Evolutionary conservation across 345 rosid species (phyloP), one percentile per base, ranked within the genome.

Genomic region (Syzygium oleosum): DNA sequence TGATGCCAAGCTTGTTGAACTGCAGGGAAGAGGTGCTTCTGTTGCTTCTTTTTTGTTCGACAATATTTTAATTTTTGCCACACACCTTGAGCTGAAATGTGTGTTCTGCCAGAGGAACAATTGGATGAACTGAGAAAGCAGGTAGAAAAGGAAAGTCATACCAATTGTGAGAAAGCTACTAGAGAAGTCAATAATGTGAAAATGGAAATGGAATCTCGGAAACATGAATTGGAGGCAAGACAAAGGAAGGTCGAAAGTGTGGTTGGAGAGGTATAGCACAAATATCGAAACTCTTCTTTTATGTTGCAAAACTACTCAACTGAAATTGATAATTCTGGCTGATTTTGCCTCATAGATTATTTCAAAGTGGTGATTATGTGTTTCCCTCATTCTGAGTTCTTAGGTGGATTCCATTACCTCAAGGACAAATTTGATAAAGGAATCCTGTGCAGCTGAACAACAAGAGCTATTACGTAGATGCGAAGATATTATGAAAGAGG

Each of bases 401-500:
- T 86, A 98, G 99, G 97, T 93, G 87, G 99, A 96, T 91, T 91
- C 95, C 54, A 92, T 92, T 85, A 92, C 93, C 21, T 89, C 88
- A 58, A 93, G 92, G 93, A 90, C 91, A 87, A 93, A 90, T 84
- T 86, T 89, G 84, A 94, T 92, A 49, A 93, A 91, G 87, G 96
- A 97, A 89, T 92, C 94, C 21, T 93, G 92, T 86, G 95, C 92
- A 86, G 93, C 92, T 85, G 92, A 94, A 93, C 93, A 92, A 87
- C 92, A 92, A 84, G 91, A 89, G 56, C 85, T 95, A 88, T 90
- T 92, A 23, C 43, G 53, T 61, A 96, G 94, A 93, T 89, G 93
- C 38, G 96, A 93, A 90, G 96, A 94, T 91, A 87, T 95, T 63
- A 92, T 92, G 52, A 91, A 94, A 89, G 94, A 98, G 98, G 99